Evolutionary conservation across 2,329 filamentous ascomycete genomes (phyloP).

Genomic region (Helotiales sp.): DNA sequence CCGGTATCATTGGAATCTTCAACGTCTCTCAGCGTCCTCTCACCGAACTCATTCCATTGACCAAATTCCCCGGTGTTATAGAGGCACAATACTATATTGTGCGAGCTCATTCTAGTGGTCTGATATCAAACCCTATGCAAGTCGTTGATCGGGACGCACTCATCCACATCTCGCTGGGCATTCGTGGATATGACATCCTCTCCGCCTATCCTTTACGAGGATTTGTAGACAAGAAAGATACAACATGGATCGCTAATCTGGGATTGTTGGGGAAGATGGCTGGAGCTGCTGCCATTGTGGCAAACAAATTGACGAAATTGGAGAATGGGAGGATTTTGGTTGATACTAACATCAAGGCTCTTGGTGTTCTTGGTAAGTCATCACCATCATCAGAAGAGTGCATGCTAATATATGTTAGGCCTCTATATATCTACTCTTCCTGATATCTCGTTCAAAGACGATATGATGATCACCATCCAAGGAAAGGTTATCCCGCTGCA

Average conservation of each 20-base stretch:
- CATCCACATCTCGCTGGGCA: conserved; percentile 61
- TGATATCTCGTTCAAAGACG: conserved; percentile 56
- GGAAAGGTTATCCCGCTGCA: conserved; percentile 67
- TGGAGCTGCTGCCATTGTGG: conserved; percentile 74
- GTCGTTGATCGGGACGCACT: conserved; percentile 47
- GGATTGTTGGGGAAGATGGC: conserved; percentile 89
- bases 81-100: conserved; percentile 64
- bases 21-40: conserved; percentile 68
- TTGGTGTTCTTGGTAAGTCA: conserved; percentile 68
- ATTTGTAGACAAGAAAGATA: conserved; percentile 47
- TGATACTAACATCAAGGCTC: conserved; percentile 72
- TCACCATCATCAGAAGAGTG: background rate
- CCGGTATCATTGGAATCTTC: conserved; percentile 79
- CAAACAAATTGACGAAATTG: conserved; percentile 57
- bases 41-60: conserved; percentile 69
- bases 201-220: conserved; percentile 67
- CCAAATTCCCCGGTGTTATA: conserved; percentile 71
- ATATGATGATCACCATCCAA: conserved; percentile 75
- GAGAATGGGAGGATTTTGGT: conserved; percentile 63
- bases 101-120: conserved; percentile 68
- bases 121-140: conserved; percentile 54
- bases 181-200: conserved; percentile 77
- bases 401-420: conserved; percentile 44
- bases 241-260: conserved; percentile 64
- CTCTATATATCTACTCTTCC: conserved; percentile 75